Evolutionary conservation across 2,329 filamentous ascomycete species (phyloP).

Genomic region (Myriosclerotinia curreyana): DNA sequence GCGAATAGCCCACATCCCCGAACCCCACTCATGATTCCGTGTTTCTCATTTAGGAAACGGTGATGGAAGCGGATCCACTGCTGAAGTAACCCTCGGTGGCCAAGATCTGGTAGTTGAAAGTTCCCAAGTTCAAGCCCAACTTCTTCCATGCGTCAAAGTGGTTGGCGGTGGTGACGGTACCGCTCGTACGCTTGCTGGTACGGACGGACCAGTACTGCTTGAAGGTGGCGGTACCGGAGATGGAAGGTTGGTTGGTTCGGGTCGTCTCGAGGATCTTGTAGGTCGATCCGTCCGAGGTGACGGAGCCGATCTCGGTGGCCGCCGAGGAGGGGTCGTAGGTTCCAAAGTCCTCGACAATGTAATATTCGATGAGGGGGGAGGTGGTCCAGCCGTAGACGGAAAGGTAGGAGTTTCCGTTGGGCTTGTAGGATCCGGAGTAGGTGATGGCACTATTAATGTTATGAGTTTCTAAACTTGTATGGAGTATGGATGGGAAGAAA

Average conservation of each 20-base stretch:
- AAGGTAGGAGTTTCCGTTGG: slow-evolving; percentile 49
- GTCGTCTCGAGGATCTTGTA: slow-evolving; percentile 48
- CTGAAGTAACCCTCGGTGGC: slow-evolving; percentile 28
- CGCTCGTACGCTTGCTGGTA: slow-evolving; percentile 48
- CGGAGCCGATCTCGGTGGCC: slow-evolving; percentile 48
- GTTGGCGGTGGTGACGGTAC: slow-evolving; percentile 49
- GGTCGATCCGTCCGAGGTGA: slow-evolving; percentile 51
- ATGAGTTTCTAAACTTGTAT: not conserved
- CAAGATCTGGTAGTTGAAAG: slow-evolving; percentile 50
- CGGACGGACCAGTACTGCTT: slow-evolving; percentile 55
- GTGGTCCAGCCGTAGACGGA: slow-evolving; percentile 55
- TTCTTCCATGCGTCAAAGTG: slow-evolving; percentile 54
- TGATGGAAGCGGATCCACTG: slow-evolving; percentile 23
- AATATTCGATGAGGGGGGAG: slow-evolving; percentile 41
- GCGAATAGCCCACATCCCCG: no score
- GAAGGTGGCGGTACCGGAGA: slow-evolving; percentile 50
- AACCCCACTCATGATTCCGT: no score
- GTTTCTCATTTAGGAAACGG: slow-evolving; percentile 16
- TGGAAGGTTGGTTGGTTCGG: slow-evolving; percentile 43
- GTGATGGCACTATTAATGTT: slow-evolving; percentile 39
- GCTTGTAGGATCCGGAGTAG: slow-evolving; percentile 44
- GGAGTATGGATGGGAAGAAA: not conserved
- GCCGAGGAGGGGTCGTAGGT: slow-evolving; percentile 50
- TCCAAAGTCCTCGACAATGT: slow-evolving; percentile 54
- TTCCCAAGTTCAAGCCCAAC: slow-evolving; percentile 46